Evolutionary conservation across 371 early-diverging fungal genomes (phyloP).

Genomic region (Sporodiniella umbellata): DNA sequence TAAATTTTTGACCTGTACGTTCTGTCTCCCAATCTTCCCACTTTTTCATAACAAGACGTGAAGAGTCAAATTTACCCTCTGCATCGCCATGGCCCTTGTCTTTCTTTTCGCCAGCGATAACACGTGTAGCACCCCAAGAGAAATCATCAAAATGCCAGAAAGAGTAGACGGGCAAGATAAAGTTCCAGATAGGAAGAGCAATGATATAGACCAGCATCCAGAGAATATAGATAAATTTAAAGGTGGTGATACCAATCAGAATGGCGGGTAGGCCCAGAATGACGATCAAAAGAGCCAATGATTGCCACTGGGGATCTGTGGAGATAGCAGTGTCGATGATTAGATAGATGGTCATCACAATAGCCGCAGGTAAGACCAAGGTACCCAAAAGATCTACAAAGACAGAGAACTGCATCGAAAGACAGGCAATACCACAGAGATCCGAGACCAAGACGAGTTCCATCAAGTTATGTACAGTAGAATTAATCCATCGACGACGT

Average conservation of each 20-base stretch:
- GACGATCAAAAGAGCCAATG: conserved; percentile 62
- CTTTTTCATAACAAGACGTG: conserved; percentile 59
- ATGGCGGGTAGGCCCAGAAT: conserved; percentile 82
- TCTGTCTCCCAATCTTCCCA: conserved; percentile 77
- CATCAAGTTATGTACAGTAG: conserved; percentile 88
- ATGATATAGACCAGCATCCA: conserved; percentile 71
- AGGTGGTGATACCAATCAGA: conserved; percentile 83
- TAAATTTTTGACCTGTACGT: conserved; percentile 46
- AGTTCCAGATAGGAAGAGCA: conserved; percentile 95
- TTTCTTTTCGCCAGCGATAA: conserved; percentile 60
- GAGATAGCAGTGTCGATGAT: conserved; percentile 51
- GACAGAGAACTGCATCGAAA: conserved; percentile 89
- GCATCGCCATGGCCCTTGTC: conserved; percentile 60
- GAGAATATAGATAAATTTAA: conserved; percentile 72
- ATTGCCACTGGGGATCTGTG: conserved; percentile 51
- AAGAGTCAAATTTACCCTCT: conserved; percentile 71
- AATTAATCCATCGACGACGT: conserved; percentile 92
- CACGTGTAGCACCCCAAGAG: conserved; percentile 84
- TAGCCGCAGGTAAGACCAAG: conserved; percentile 80
- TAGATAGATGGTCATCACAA: conserved; percentile 58
- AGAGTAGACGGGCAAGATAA: conserved; percentile 86
- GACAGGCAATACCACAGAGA: conserved; percentile 85
- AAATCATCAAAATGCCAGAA: conserved; percentile 96
- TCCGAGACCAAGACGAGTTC: conserved; percentile 86
- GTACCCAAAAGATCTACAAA: conserved; percentile 84